A percentile compares a stretch with the other conserved stretches of the same genome.
Evolutionary conservation across 371 early-diverging fungal genomes (phyloP).

Genomic region (Haplosporangium sp.): DNA sequence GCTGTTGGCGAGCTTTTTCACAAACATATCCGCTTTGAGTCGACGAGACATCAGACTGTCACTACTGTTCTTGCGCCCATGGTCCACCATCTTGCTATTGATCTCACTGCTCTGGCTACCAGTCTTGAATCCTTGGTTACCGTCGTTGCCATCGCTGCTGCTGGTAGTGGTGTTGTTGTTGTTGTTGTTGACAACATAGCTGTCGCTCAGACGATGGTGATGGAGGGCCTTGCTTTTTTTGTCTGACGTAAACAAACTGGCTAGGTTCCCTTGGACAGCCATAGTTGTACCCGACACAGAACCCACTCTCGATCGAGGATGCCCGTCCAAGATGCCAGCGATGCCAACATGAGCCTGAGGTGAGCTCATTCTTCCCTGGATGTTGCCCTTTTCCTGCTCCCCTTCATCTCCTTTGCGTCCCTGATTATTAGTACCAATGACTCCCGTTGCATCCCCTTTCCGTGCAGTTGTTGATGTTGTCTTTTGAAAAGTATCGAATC

Average conservation of each 20-base stretch:
- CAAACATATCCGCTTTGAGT: slow-evolving; percentile 28
- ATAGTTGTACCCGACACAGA: slow-evolving; percentile 21
- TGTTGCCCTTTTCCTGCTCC: neutral
- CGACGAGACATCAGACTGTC: slow-evolving; percentile 27
- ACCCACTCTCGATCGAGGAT: slow-evolving; percentile 9
- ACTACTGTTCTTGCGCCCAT: slow-evolving; percentile 30
- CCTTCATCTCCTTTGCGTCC: neutral
- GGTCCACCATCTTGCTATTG: slow-evolving; percentile 8
- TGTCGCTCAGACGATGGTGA: slow-evolving; percentile 5
- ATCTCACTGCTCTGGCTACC: neutral
- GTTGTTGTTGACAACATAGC: neutral
- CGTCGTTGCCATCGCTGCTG: neutral
- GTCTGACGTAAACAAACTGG: slow-evolving; percentile 25
- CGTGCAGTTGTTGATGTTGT: slow-evolving; percentile 1
- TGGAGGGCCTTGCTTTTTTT: slow-evolving; percentile 14
- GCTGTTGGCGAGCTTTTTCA: slow-evolving; percentile 34
- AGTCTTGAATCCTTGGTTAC: neutral
- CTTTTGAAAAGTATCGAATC: slow-evolving; percentile 18
- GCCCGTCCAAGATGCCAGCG: slow-evolving; percentile 40
- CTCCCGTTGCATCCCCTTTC: slow-evolving; percentile 2
- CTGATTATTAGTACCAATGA: neutral
- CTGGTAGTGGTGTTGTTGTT: slow-evolving; percentile 1
- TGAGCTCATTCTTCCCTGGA: slow-evolving; percentile 1
- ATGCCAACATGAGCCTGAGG: slow-evolving; percentile 41
- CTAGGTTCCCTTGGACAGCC: slow-evolving; percentile 33